phyloP scores from a whole-genome alignment of 2,329 filamentous ascomycete genomes.

The Xylariales sp. region DNA sequence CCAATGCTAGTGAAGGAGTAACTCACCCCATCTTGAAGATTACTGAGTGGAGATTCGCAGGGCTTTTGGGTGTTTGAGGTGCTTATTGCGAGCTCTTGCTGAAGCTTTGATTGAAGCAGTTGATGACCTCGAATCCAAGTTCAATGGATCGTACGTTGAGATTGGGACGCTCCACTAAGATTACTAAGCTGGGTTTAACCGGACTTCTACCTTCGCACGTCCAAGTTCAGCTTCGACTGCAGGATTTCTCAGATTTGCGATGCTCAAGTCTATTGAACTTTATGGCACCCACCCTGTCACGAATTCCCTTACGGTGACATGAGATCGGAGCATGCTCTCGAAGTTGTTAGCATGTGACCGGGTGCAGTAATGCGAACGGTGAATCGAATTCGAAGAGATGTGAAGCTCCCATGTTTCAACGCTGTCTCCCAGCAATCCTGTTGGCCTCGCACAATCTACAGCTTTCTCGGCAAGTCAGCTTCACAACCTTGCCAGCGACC shows the following conservation, averaged over 20 bases:
- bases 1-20: conserved; percentile 2
- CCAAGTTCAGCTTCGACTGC: no score
- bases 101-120: conserved; percentile 19
- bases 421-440: conserved; percentile 10
- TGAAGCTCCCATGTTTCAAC: conserved; percentile 22
- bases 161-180: conserved; percentile 2
- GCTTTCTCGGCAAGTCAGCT: no score
- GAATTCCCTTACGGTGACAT: no score
- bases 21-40: conserved; percentile 38
- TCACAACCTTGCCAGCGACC: background rate
- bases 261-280: no score
- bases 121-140: conserved; percentile 6
- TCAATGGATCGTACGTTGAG: conserved; percentile 7
- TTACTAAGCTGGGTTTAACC: conserved; percentile 12
- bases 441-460: background rate
- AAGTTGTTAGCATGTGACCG: conserved; percentile 19
- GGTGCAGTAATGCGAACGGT: conserved; percentile 29
- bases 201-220: background rate
- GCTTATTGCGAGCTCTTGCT: conserved; percentile 15
- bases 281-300: no score
- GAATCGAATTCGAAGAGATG: conserved; percentile 24
- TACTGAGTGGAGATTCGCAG: conserved; percentile 19
- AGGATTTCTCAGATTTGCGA: background rate
- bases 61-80: conserved; percentile 16
- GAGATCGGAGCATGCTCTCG: no score